Evolutionary conservation across 768 basidiomycete species (phyloP), one percentile per base, ranked within the genome.

Genomic region (Dacryopinax primogenitus): DNA sequence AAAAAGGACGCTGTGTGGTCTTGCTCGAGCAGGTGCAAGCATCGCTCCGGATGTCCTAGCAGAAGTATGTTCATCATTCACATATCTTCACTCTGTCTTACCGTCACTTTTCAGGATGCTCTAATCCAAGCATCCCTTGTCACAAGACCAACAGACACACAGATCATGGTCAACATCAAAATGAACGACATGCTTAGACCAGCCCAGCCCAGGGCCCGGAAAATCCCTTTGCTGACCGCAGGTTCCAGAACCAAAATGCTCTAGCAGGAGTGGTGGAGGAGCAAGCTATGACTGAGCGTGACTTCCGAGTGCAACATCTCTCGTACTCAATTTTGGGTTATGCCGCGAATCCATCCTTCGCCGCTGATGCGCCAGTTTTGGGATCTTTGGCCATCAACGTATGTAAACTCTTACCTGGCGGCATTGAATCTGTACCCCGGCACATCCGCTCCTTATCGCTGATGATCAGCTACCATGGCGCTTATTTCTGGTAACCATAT

Each of bases 231-330:
- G 85, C 86, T 41, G 86, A 90, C 76, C 81, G 82, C 69, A 87
- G 87, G 72, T 84, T 87, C 51, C 76, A 84, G 70, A 95, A 92
- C 74, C 91, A 94, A 78, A 99, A 99, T 78, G 91, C 92, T 9
- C 81, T 98, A 35, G 91, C 96, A 11, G 95, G 96, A 39, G 94
- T 97, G 76, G 93, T 98, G 51, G 96, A 99, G 74, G 92, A 96
- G 75, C 94, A 97, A 74, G 83, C 91, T 41, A 97, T 97, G 90
- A 84, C 91, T 11, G 89, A 93, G 67, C 88, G 92, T 69, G 85
- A 92, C 1, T 99, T 99, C 77, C 83, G 86, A 44, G 80, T 88
- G 39, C 96, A 98, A 74, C 92, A 98, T 73, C 82, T 96, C 34
- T 92, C 92, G 0, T 92, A 96, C 74, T 82, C 90, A 37, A 93